phyloP scores from a whole-genome alignment of 495 filamentous ascomycete species.

The Lasiosphaeria ovina region DNA sequence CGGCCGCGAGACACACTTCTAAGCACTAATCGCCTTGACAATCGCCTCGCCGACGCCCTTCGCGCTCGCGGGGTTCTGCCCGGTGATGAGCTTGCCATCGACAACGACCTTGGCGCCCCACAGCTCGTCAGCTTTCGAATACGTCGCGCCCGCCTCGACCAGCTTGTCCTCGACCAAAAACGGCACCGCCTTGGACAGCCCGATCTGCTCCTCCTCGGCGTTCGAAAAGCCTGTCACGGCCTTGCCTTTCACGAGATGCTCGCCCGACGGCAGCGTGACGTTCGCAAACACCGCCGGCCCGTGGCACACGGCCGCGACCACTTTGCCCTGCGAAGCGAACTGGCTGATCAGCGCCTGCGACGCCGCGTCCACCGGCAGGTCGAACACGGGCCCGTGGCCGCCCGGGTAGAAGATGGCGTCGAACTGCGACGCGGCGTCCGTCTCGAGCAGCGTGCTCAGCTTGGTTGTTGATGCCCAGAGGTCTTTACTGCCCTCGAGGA shows the following conservation, averaged over 20 bases:
- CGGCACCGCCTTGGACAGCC: slow-evolving; percentile 53
- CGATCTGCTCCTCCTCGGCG: slow-evolving; percentile 58
- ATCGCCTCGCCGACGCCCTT: slow-evolving; percentile 55
- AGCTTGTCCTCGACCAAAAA: slow-evolving; percentile 64
- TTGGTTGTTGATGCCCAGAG: slow-evolving; percentile 64
- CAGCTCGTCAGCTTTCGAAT: slow-evolving; percentile 55
- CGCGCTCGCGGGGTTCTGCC: slow-evolving; percentile 71
- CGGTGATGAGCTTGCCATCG: slow-evolving; percentile 65
- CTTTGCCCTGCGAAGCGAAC: slow-evolving; percentile 60
- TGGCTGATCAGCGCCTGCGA: slow-evolving; percentile 58
- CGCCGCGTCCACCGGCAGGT: slow-evolving; percentile 51
- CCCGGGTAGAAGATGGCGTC: slow-evolving; percentile 73
- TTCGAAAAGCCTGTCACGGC: slow-evolving; percentile 68
- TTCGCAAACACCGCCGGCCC: slow-evolving; percentile 62
- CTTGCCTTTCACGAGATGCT: slow-evolving; percentile 52
- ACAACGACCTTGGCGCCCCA: slow-evolving; percentile 63
- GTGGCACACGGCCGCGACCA: slow-evolving; percentile 68
- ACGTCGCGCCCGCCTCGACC: slow-evolving; percentile 49
- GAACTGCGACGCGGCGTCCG: slow-evolving; percentile 50
- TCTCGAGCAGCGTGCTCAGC: slow-evolving; percentile 50
- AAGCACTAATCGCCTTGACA: slow-evolving; percentile 24
- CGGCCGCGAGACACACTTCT: background rate
- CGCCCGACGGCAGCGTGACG: slow-evolving; percentile 51
- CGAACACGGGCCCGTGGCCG: slow-evolving; percentile 80
- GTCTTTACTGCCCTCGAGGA: slow-evolving; percentile 50